Evolutionary conservation across 2,329 filamentous ascomycete genomes (phyloP).

Genomic region (Westerdykella ornata): DNA sequence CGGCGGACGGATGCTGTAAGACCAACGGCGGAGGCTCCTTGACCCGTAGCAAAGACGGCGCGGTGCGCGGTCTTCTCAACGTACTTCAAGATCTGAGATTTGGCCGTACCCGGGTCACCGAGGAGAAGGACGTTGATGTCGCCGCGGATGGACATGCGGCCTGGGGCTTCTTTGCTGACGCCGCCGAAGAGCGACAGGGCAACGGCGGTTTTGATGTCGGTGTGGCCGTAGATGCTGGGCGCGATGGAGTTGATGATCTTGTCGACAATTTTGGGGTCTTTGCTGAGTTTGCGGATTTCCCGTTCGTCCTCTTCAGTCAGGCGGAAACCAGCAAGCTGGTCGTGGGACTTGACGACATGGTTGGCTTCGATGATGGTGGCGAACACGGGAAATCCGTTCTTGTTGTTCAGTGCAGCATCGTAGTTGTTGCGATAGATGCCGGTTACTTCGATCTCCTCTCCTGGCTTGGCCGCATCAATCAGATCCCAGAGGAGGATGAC

Average conservation of each 20-base stretch:
- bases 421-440: slow-evolving; percentile 98
- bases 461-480: slow-evolving; percentile 93
- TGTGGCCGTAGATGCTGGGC: slow-evolving; percentile 94
- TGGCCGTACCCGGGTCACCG: slow-evolving; percentile 94
- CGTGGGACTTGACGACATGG: slow-evolving; percentile 92
- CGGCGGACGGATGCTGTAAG: slow-evolving; percentile 92
- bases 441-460: slow-evolving; percentile 94
- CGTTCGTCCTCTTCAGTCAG: slow-evolving; percentile 93
- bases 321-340: slow-evolving; percentile 93
- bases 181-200: slow-evolving; percentile 92
- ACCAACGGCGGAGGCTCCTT: slow-evolving; percentile 95
- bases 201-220: slow-evolving; percentile 93
- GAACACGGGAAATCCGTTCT: slow-evolving; percentile 97
- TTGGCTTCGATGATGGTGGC: slow-evolving; percentile 97
- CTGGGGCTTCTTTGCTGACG: slow-evolving; percentile 83
- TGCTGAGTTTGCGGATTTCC: slow-evolving; percentile 76
- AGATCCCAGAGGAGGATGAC: slow-evolving; percentile 95
- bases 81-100: slow-evolving; percentile 96
- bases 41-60: slow-evolving; percentile 94
- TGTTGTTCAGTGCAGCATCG: slow-evolving; percentile 94
- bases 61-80: slow-evolving; percentile 95
- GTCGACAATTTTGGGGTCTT: slow-evolving; percentile 85
- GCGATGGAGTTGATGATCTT: slow-evolving; percentile 90
- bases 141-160: slow-evolving; percentile 83
- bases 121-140: slow-evolving; percentile 97